Percentiles rank a stretch among this genome's conserved stretches.
Evolutionary conservation across 257 asterid species (phyloP).

Genomic region (Plantago major): DNA sequence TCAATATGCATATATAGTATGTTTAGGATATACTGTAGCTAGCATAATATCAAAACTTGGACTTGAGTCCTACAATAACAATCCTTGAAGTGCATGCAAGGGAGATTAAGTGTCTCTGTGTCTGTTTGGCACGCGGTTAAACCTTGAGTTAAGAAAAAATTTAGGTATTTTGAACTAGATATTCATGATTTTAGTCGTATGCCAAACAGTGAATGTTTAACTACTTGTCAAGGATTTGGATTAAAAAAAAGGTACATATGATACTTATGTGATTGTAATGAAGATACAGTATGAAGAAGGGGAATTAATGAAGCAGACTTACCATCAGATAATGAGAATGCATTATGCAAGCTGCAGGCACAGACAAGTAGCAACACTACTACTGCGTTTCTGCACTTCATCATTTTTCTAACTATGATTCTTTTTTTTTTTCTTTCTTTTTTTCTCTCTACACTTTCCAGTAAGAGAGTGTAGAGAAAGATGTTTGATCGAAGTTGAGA

Average conservation of each 20-base stretch:
- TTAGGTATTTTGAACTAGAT: too few relatives aligned
- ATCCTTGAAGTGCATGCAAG: too few relatives aligned
- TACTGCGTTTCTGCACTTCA: constrained; percentile 16
- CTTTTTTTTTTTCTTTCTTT: not conserved
- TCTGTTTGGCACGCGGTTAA: too few relatives aligned
- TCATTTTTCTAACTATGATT: not conserved
- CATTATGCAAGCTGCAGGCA: constrained; percentile 23
- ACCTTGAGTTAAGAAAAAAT: too few relatives aligned
- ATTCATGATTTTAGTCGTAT: too few relatives aligned
- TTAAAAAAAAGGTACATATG: not conserved
- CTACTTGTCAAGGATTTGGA: too few relatives aligned
- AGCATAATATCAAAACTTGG: too few relatives aligned
- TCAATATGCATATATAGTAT: too few relatives aligned
- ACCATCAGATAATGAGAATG: constrained; percentile 38
- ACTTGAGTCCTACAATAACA: too few relatives aligned
- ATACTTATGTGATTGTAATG: not conserved
- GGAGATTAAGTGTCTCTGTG: too few relatives aligned
- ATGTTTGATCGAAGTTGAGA: constrained; percentile 14
- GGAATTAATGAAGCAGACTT: constrained; percentile 6
- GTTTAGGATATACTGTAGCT: too few relatives aligned
- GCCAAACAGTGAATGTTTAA: too few relatives aligned
- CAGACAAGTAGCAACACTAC: constrained; percentile 22
- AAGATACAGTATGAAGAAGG: not conserved
- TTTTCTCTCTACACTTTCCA: not conserved
- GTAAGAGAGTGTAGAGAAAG: not conserved